Evolutionary conservation across 495 filamentous ascomycete species (phyloP), one percentile per base, ranked within the genome.

Genomic region (Penicillium canariense): DNA sequence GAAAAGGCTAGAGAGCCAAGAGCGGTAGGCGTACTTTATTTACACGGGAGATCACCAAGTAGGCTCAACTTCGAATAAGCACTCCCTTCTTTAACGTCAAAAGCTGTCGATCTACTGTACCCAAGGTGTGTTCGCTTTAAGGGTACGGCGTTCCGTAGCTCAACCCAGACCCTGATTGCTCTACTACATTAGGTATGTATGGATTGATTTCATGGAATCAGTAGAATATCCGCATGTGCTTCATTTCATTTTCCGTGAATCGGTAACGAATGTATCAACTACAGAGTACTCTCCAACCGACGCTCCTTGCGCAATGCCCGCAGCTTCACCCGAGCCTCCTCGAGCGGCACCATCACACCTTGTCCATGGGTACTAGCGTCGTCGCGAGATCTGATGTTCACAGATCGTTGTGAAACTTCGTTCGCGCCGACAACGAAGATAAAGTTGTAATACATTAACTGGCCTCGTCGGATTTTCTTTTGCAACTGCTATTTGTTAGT

Each of bases 301-400:
- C 83, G 73, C 61, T 86, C 84, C 66, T 88, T 86, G 63, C 84
- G 81, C 60, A 97, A 73, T 48, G 76, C 77, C 43, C 67, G 70
- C 54, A 97, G 73, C 76, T 93, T 94, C 66, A 74, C 68, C 11
- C 96, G 74, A 0, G 84, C 90, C 66, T 93, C 90, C 35, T 91
- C 83, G 17, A 96, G 73, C 28, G 85, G 78, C 17, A 96, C 74
- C 63, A 92, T 71, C 38, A 85, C 75, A 5, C 87, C 87, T 69
- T 82, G 79, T 32, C 86, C 85, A 72, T 97, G 93, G 25, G 85
- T 90, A 8, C 85, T 82, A 14, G 84, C 86, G 67, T 96, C 89
- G 65, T 97, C 93, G 50, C 93, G 82, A 72, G 93, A 94, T 30
- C 93, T 84, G 60, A 96, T 88, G 66, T 96, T 97, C 55, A 96